Base-by-base conservation (phyloP, 2,329 filamentous ascomycete genomes). In the Ophiostoma sp. region DNA sequence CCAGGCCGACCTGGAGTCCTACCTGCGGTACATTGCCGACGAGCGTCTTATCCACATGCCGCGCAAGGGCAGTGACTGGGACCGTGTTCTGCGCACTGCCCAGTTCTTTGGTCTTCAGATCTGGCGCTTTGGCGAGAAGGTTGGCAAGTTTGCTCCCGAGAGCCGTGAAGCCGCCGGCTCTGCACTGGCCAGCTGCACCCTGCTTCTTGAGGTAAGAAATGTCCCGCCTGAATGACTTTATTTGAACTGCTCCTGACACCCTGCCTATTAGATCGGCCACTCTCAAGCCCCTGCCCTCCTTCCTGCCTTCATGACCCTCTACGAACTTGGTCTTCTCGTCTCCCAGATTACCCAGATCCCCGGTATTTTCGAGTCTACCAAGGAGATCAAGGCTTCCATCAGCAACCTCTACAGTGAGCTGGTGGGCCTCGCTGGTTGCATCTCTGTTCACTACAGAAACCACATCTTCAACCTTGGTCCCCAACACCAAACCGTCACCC, bases 71-170 rank as follows among this genome's bases (percentile, higher is more conserved):
- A 83, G 82, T 70, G 79, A 81, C 64, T 84, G 82, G 82, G 82
- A 84, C 72, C 79, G 80, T 0, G 82, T 84, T 0, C 76, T 84
- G 39, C 81, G 80, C 52, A 79, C 80, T 19, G 82, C 82, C 2
- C 81, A 84, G 73, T 83, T 82, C 78, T 84, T 83, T 59, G 82
- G 82, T 2, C 78, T 83, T 5, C 82, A 83, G 74, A 77, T 84
- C 19, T 81, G 79, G 73, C 77, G 79, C 3, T 83, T 83, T 22
- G 81, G 80, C 7, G 75, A 76, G 31, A 79, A 79, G 25, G 78
- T 83, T 1, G 79, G 80, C 74, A 22, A 78, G 71, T 77, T 80
- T 76, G 76, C 79, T 17, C 74, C 75, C 1, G 77, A 78, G 22
- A 79, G 77, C 48, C 75, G 75, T 6, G 74, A 74, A 4, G 77